phyloP scores from a whole-genome alignment of 306 rosid genomes.

The Rosa lucieae region DNA sequence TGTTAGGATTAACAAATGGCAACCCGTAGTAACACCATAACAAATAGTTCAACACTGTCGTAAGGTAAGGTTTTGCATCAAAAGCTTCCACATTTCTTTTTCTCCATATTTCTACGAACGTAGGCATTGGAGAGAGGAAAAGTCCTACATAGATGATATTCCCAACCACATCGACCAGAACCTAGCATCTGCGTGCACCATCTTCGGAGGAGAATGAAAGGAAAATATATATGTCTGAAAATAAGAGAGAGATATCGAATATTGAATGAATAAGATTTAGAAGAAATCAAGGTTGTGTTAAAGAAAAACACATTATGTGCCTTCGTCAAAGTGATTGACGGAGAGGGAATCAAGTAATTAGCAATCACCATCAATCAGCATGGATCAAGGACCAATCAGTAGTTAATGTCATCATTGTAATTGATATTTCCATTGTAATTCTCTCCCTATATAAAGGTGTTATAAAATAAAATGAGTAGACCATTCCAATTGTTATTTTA shows the following conservation, averaged over 20 bases:
- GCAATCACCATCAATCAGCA: too few relatives aligned
- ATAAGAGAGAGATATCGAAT: neutral
- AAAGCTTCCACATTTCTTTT: neutral
- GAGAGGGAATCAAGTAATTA: too few relatives aligned
- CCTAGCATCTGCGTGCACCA: slow-evolving; percentile 27
- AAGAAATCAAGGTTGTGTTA: neutral
- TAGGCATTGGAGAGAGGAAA: neutral
- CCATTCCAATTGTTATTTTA: too few relatives aligned
- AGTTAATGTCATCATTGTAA: too few relatives aligned
- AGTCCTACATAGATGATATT: neutral
- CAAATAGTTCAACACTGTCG: slow-evolving; percentile 62
- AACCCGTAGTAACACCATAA: slow-evolving; percentile 64
- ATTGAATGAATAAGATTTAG: too few relatives aligned
- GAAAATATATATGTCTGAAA: neutral
- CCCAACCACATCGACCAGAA: too few relatives aligned
- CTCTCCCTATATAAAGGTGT: too few relatives aligned
- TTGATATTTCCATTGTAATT: too few relatives aligned
- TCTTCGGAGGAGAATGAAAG: slow-evolving; percentile 8
- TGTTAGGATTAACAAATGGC: slow-evolving; percentile 73
- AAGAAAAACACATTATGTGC: too few relatives aligned
- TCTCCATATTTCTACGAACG: neutral
- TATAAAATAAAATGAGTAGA: too few relatives aligned
- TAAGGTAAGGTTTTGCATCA: slow-evolving; percentile 25
- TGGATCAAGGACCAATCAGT: too few relatives aligned
- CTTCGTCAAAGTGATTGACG: too few relatives aligned